Evolutionary conservation across 106 monocot species (phyloP), one percentile per base, ranked within the genome.

Genomic region (Phalaenopsis equestris): DNA sequence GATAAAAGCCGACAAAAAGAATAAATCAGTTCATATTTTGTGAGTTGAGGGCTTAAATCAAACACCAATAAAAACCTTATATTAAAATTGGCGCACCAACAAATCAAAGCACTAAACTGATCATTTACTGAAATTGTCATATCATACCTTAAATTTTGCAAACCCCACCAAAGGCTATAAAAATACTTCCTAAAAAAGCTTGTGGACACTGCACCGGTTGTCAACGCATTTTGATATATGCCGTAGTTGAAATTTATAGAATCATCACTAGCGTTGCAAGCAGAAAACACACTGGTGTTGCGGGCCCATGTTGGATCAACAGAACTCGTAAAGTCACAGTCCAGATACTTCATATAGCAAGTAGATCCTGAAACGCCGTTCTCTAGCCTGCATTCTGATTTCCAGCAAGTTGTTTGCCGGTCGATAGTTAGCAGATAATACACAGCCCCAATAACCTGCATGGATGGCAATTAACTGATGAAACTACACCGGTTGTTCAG

Each of bases 131-230:
- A 24, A 77, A 45, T 46, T 38, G 48, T 10, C 19, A 75, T 21
- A 83, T 24, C 61, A 79, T 89, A 98, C 97, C 97, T 94, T 48
- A 96, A 70, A 78, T 90, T 90, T 79, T 94, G 96, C 80, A 96
- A 84, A 65, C 96, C 96, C 96, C 96, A 96, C 96, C 96, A 96
- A 75, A 96, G 87, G 24, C 90, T 92, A 86, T 86, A 96, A 46
- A 96, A 89, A 58, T 90, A 96, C 65, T 92, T 93, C 55, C 49
- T 82, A n/a, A 90, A 41, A 67, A 96, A 96, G 14, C 41, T 47
- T 15, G 87, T 37, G 21, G 90, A 87, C 23, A 89, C 84, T 65
- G 86, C 89, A 75, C 85, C 80, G 73, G 84, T 86, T 3, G 79
- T 75, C 77, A 96, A 82, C 75, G 87, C 90, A 73, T 82, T 41